Percentiles rank a stretch among this genome's conserved stretches.
phyloP scores from a whole-genome alignment of 805 yeast species.

The Zygosaccharomyces gambellarensis region DNA sequence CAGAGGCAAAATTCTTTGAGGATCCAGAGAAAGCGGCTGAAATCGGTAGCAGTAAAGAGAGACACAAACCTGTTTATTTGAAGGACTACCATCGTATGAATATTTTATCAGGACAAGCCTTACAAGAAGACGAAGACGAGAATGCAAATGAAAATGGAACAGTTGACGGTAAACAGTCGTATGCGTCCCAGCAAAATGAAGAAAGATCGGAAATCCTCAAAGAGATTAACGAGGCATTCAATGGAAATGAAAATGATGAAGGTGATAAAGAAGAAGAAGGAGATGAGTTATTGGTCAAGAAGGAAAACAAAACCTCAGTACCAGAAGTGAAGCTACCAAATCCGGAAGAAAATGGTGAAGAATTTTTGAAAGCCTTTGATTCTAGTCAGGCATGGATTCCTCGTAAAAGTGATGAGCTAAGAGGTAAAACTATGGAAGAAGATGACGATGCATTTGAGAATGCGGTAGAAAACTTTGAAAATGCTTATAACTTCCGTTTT shows the following conservation, averaged over 20 bases:
- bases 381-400: slow-evolving; percentile 88
- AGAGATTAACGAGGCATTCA: slow-evolving; percentile 70
- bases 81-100: slow-evolving; percentile 90
- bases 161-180: slow-evolving; percentile 50
- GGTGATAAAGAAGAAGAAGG: slow-evolving; percentile 43
- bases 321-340: slow-evolving; percentile 49
- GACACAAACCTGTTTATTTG: slow-evolving; percentile 73
- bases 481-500: slow-evolving; percentile 89
- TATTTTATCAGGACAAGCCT: slow-evolving; percentile 60
- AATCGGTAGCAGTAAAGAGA: slow-evolving; percentile 29
- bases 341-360: slow-evolving; percentile 57
- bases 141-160: slow-evolving; percentile 41
- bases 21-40: slow-evolving; percentile 48
- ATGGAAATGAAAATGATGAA: slow-evolving; percentile 41
- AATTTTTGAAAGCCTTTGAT: slow-evolving; percentile 69
- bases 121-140: slow-evolving; percentile 48
- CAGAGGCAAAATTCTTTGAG: slow-evolving; percentile 67
- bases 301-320: slow-evolving; percentile 37
- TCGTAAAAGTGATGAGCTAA: slow-evolving; percentile 52
- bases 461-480: slow-evolving; percentile 86
- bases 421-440: slow-evolving; percentile 50
- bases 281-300: slow-evolving; percentile 56
- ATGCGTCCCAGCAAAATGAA: slow-evolving; percentile 66
- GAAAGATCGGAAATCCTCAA: slow-evolving; percentile 67
- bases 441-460: slow-evolving; percentile 87